These are phyloP conservation scores for Lactarius evosmus DNA, from an alignment of 768 basidiomycete species.

Conservation along the genomic window DNA sequence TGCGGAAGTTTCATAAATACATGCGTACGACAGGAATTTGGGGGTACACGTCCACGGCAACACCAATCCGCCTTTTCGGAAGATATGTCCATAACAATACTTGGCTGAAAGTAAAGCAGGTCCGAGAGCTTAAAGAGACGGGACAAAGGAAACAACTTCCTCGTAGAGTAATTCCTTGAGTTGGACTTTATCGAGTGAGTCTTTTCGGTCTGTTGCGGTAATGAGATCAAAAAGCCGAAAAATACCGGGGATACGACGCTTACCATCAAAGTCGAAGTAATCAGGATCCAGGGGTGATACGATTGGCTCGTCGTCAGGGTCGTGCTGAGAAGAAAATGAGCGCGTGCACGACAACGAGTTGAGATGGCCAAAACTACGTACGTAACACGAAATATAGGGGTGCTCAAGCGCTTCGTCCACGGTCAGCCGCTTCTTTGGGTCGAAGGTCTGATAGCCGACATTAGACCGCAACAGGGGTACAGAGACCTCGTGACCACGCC, in stretches of 20 bases:
- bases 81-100: slow-evolving; percentile 1
- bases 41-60: neutral
- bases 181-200: slow-evolving; percentile 71
- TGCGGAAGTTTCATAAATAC: neutral
- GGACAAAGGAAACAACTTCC: slow-evolving; percentile 75
- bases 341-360: neutral
- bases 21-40: slow-evolving; percentile 1
- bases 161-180: slow-evolving; percentile 82
- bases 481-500: slow-evolving; percentile 19
- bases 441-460: slow-evolving; percentile 60
- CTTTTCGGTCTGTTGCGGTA: slow-evolving; percentile 54
- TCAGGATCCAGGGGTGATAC: slow-evolving; percentile 75
- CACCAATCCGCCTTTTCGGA: neutral
- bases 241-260: slow-evolving; percentile 32
- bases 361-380: slow-evolving; percentile 34
- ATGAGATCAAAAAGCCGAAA: slow-evolving; percentile 2
- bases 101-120: slow-evolving; percentile 19
- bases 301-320: slow-evolving; percentile 85
- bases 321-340: slow-evolving; percentile 49
- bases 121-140: slow-evolving; percentile 46
- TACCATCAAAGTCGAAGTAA: slow-evolving; percentile 90
- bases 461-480: neutral
- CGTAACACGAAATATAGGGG: slow-evolving; percentile 78
- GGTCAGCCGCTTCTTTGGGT: slow-evolving; percentile 79
- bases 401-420: slow-evolving; percentile 81